Percentiles rank a stretch among this genome's conserved stretches.
Conservation (phyloP, 163 green algal species). For the Scenedesmus sp. region DNA sequence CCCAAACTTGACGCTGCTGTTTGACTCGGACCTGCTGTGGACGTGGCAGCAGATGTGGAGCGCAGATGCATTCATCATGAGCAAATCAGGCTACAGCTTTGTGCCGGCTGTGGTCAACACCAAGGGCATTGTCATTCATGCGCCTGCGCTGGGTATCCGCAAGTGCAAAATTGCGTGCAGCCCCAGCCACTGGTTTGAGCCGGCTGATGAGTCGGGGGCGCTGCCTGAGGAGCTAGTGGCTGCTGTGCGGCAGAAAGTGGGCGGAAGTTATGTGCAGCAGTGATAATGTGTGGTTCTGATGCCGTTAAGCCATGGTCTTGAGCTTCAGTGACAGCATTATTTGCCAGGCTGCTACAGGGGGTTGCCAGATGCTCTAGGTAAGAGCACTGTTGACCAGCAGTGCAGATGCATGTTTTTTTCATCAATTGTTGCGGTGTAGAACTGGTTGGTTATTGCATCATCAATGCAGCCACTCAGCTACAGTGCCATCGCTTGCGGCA, state of each 20-base stretch:
- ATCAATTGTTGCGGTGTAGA: not conserved
- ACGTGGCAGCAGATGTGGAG: slow-evolving; percentile 46
- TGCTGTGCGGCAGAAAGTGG: not conserved
- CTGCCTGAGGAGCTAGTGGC: not conserved
- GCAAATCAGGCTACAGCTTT: slow-evolving; percentile 36
- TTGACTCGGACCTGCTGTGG: slow-evolving; percentile 39
- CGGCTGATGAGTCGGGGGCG: not conserved
- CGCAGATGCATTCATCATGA: slow-evolving; percentile 33
- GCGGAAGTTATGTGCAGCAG: not conserved
- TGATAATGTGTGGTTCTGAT: not conserved
- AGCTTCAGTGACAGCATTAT: too few species aligned
- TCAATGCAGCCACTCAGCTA: too few species aligned
- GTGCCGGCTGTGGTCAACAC: slow-evolving; percentile 29
- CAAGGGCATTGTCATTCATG: slow-evolving; percentile 23
- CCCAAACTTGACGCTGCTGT: slow-evolving; percentile 22
- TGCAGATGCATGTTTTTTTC: not conserved
- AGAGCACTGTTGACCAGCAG: too few species aligned
- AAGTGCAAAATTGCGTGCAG: slow-evolving; percentile 47
- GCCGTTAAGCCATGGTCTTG: too few species aligned
- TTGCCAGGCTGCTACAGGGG: too few species aligned
- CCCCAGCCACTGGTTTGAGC: slow-evolving; percentile 38
- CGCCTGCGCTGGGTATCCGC: not conserved
- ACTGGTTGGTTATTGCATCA: too few species aligned
- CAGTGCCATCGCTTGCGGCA: too few species aligned
- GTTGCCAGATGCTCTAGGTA: too few species aligned